Evolutionary conservation across 768 basidiomycete genomes (phyloP).

Genomic region (Tubosaeta sp.): DNA sequence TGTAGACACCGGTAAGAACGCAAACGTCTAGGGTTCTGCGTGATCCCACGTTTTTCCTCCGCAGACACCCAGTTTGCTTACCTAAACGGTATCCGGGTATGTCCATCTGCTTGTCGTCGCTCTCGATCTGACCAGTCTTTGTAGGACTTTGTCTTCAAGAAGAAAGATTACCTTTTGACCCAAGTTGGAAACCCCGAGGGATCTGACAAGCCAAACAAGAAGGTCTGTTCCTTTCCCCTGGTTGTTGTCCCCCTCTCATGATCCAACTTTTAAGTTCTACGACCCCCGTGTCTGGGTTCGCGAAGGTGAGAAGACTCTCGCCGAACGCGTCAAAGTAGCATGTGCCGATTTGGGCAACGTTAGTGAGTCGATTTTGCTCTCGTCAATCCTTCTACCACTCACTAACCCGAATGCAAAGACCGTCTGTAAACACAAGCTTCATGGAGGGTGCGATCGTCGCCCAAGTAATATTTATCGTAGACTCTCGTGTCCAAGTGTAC

Average conservation of each 20-base stretch:
- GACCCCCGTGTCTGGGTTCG: conserved; percentile 99
- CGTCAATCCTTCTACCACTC: background rate
- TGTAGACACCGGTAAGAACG: conserved; percentile 71
- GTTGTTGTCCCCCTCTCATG: background rate
- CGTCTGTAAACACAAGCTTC: conserved; percentile 18
- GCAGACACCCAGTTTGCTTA: conserved; percentile 91
- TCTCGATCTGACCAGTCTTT: background rate
- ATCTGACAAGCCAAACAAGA: conserved; percentile 98
- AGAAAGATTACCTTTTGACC: conserved; percentile 80
- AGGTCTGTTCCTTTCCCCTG: conserved; percentile 42
- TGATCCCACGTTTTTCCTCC: conserved; percentile 2
- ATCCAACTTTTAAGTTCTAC: conserved; percentile 53
- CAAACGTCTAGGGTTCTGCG: background rate
- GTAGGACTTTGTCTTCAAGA: conserved; percentile 81
- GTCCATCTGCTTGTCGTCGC: conserved; percentile 8
- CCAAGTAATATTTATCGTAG: conserved; percentile 21
- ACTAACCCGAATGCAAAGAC: conserved; percentile 8
- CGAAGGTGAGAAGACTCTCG: conserved; percentile 94
- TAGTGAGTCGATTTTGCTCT: conserved; percentile 32
- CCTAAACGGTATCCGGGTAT: conserved; percentile 74
- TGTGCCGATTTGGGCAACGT: conserved; percentile 82
- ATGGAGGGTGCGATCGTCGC: background rate
- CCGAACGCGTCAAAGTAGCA: conserved; percentile 87
- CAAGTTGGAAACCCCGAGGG: conserved; percentile 99
- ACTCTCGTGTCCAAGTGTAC: conserved; percentile 2